Evolutionary conservation across 257 asterid species (phyloP).

Genomic region (Orobanche coerulescens): DNA sequence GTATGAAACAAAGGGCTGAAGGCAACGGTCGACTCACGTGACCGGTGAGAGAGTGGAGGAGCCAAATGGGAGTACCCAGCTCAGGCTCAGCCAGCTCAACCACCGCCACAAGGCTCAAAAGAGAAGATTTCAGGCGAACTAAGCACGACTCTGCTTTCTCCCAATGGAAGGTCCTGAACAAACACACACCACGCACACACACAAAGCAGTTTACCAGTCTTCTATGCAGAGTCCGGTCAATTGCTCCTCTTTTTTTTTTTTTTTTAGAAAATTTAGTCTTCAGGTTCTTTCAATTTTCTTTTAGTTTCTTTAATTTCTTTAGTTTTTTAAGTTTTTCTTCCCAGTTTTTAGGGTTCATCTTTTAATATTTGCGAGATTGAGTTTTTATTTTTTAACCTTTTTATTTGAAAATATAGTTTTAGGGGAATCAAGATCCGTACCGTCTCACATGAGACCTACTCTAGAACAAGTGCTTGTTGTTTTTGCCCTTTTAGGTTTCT

Average conservation of each 20-base stretch:
- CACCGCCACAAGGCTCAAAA: slow-evolving; percentile 35
- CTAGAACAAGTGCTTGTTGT: not conserved
- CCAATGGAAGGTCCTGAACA: slow-evolving; percentile 60
- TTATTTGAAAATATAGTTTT: too few relatives aligned
- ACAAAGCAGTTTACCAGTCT: not conserved
- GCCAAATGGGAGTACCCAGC: slow-evolving; percentile 24
- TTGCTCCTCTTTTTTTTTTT: too few relatives aligned
- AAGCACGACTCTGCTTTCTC: slow-evolving; percentile 84
- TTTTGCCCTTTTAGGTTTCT: not conserved
- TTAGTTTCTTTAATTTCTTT: too few relatives aligned
- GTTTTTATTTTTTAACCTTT: too few relatives aligned
- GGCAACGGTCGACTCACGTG: slow-evolving; percentile 25
- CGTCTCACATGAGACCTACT: too few relatives aligned
- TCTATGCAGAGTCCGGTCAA: too few relatives aligned
- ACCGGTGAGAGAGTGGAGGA: not conserved
- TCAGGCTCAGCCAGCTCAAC: slow-evolving; percentile 19
- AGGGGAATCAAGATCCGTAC: too few relatives aligned
- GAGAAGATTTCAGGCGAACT: slow-evolving; percentile 69
- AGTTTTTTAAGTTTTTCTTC: too few relatives aligned
- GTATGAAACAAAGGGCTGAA: not conserved
- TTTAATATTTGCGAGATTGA: too few relatives aligned
- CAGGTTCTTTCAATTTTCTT: too few relatives aligned
- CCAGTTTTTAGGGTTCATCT: too few relatives aligned
- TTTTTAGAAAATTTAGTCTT: too few relatives aligned
- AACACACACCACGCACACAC: not conserved